phyloP scores from a whole-genome alignment of 495 filamentous ascomycete genomes.

The Talaromyces proteolyticus region DNA sequence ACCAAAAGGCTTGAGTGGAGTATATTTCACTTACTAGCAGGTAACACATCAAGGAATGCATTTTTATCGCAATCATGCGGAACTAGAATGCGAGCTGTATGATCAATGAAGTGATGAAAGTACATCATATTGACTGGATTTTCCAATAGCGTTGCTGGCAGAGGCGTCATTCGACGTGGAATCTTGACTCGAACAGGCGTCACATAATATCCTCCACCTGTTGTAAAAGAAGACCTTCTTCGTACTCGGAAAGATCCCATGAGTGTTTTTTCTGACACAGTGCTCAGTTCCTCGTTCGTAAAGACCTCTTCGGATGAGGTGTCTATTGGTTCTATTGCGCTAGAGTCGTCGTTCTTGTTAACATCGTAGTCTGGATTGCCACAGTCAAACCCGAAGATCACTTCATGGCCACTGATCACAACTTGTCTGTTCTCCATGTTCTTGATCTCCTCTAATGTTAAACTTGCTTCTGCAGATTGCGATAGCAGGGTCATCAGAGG shows the following conservation, averaged over 20 bases:
- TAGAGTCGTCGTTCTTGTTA: conserved; percentile 63
- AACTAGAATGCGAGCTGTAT: conserved; percentile 69
- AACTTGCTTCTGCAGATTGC: conserved; percentile 13
- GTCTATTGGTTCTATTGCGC: conserved; percentile 32
- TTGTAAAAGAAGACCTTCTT: conserved; percentile 41
- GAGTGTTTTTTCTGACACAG: conserved; percentile 6
- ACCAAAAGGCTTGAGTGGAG: too few relatives aligned
- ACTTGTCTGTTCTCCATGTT: not conserved
- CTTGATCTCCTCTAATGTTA: not conserved
- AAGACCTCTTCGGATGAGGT: conserved; percentile 17
- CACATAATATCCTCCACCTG: conserved; percentile 61
- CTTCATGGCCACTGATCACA: conserved; percentile 3
- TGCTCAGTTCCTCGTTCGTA: conserved; percentile 5
- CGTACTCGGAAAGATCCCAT: conserved; percentile 43
- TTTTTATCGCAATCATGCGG: conserved; percentile 73
- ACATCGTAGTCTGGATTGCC: conserved; percentile 64
- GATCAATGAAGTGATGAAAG: conserved; percentile 74
- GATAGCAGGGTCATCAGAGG: conserved; percentile 38
- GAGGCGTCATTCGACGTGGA: conserved; percentile 57
- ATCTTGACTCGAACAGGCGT: conserved; percentile 63
- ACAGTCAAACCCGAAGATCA: conserved; percentile 58
- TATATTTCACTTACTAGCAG: conserved; percentile 63
- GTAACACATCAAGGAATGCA: conserved; percentile 65
- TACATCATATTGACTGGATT: conserved; percentile 77
- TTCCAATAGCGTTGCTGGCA: conserved; percentile 59